Conservation (phyloP, 2,329 filamentous ascomycete genomes). For the Cladosporium phlei region DNA sequence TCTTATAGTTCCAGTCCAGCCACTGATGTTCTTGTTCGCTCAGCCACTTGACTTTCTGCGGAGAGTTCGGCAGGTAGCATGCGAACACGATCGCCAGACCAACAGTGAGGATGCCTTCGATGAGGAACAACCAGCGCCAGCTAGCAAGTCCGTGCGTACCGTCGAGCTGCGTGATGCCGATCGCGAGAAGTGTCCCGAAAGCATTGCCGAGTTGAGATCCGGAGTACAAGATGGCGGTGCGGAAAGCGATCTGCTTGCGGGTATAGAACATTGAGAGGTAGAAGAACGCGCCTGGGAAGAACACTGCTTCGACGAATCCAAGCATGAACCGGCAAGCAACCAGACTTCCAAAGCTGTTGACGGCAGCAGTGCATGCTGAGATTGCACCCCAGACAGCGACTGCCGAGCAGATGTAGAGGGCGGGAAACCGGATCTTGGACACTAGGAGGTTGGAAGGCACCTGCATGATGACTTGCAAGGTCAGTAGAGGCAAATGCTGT, state of each 20-base stretch:
- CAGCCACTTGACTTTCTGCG: conserved; percentile 50
- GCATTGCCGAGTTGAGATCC: conserved; percentile 39
- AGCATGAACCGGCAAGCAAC: conserved; percentile 47
- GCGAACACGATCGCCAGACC: conserved; percentile 16
- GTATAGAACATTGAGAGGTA: conserved; percentile 49
- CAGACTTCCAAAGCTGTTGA: conserved; percentile 39
- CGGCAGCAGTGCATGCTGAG: conserved; percentile 44
- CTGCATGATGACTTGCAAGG: conserved; percentile 51
- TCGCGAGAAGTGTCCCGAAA: conserved; percentile 49
- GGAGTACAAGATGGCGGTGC: conserved; percentile 22
- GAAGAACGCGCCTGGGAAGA: conserved; percentile 47
- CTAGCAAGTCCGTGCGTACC: conserved; percentile 36
- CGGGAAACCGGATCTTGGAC: conserved; percentile 47
- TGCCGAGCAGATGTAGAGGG: conserved; percentile 48
- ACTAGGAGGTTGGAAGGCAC: conserved; percentile 57
- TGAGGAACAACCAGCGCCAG: conserved; percentile 40
- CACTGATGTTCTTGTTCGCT: conserved; percentile 49
- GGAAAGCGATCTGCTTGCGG: conserved; percentile 36
- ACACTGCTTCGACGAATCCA: conserved; percentile 47
- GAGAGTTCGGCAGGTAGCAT: conserved; percentile 48
- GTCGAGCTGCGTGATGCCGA: conserved; percentile 39
- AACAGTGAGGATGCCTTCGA: conserved; percentile 29
- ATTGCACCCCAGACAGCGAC: conserved; percentile 42
- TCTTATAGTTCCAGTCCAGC: conserved; percentile 48
- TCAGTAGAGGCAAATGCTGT: no score